phyloP scores from a whole-genome alignment of 495 filamentous ascomycete species.

The Cenococcum geophilum region DNA sequence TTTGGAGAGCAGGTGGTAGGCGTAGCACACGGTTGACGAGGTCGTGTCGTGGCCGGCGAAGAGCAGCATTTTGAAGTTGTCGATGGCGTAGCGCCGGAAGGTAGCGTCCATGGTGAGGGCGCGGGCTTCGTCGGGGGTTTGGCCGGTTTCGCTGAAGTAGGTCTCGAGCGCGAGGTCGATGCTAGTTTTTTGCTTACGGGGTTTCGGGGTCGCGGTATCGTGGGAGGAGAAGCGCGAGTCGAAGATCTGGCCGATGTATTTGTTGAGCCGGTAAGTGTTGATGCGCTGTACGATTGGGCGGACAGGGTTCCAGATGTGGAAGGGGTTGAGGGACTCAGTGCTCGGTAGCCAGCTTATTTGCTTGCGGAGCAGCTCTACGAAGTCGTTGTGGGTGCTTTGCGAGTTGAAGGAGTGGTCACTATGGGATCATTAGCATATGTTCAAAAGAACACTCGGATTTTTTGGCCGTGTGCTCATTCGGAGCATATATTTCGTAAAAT shows the following conservation, averaged over 20 bases:
- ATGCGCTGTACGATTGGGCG: slow-evolving; percentile 9
- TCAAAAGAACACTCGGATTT: no score
- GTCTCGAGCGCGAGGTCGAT: slow-evolving; percentile 28
- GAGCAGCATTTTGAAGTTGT: slow-evolving; percentile 37
- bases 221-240: slow-evolving; percentile 21
- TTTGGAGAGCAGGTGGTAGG: slow-evolving; percentile 37
- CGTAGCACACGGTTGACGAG: slow-evolving; percentile 39
- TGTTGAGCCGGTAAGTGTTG: slow-evolving; percentile 21
- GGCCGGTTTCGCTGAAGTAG: slow-evolving; percentile 24
- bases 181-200: slow-evolving; percentile 12
- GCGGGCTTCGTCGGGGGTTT: background rate
- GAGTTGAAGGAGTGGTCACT: slow-evolving; percentile 21
- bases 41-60: slow-evolving; percentile 48
- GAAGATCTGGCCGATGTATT: slow-evolving; percentile 21
- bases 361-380: slow-evolving; percentile 9
- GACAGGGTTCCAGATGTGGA: slow-evolving; percentile 16
- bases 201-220: background rate
- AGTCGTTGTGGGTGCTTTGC: slow-evolving; percentile 13
- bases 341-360: slow-evolving; percentile 21
- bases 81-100: slow-evolving; percentile 31
- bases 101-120: slow-evolving; percentile 23
- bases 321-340: slow-evolving; percentile 17
- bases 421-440: background rate
- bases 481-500: no score
- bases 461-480: background rate